Evolutionary conservation across 768 basidiomycete genomes (phyloP).

Genomic region (Psilocybe azurescens): DNA sequence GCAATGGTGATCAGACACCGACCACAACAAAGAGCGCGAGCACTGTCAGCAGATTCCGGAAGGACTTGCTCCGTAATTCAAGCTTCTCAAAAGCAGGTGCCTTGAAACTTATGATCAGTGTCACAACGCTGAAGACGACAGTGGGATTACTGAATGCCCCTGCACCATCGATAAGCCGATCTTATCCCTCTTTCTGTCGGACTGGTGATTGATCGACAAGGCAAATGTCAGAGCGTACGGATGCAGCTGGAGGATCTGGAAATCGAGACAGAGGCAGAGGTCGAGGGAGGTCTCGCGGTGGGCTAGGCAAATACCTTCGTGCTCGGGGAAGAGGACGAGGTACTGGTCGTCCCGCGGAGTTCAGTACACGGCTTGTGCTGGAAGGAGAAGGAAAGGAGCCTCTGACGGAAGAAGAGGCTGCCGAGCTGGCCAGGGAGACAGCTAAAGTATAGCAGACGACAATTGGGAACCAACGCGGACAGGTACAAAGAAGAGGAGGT

Average conservation of each 20-base stretch:
- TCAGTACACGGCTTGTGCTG: constrained; percentile 59
- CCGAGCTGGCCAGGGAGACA: constrained; percentile 55
- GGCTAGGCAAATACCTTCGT: constrained; percentile 78
- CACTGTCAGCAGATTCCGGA: too few relatives aligned
- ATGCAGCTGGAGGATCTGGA: constrained; percentile 5
- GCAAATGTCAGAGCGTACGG: not conserved
- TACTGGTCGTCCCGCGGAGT: constrained; percentile 68
- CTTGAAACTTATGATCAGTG: too few relatives aligned
- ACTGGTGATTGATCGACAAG: not conserved
- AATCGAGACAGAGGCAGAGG: constrained; percentile 47
- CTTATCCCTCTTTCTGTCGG: too few relatives aligned
- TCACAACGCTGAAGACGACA: too few relatives aligned
- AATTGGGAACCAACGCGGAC: constrained; percentile 74
- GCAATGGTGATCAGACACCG: too few relatives aligned
- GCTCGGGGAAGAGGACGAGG: constrained; percentile 70
- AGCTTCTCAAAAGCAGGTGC: too few relatives aligned
- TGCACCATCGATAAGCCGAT: too few relatives aligned
- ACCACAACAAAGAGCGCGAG: too few relatives aligned
- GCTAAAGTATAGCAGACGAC: constrained; percentile 59
- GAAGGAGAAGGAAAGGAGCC: constrained; percentile 56
- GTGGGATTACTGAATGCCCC: too few relatives aligned
- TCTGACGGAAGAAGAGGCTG: constrained; percentile 48
- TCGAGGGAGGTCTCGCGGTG: constrained; percentile 65
- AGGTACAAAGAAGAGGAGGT: constrained; percentile 77
- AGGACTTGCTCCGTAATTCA: too few relatives aligned